Evolutionary conservation across 345 rosid species (phyloP), one percentile per base, ranked within the genome.

Genomic region (Gossypium ekmanianum): DNA sequence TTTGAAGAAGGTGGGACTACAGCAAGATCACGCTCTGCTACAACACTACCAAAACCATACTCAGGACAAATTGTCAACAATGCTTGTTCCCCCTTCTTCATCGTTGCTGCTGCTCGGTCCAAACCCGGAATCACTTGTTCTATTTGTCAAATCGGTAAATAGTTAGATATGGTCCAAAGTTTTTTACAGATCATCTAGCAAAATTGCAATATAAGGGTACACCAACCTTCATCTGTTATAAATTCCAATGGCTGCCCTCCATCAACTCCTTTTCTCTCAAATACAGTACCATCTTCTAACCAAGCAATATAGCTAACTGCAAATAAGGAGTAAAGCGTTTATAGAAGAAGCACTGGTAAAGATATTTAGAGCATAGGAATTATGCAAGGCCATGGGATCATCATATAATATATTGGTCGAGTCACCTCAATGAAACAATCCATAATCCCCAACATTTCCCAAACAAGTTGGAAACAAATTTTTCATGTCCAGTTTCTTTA

Each of bases 11-110:
- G 72, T 2, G 91, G 85, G 66, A 85, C 82, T 10, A 73, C 58
- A 34, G 85, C 84, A 68, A 84, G 86, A 75, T 81, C 86, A 24
- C 70, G 50, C 76, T 79, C 71, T 4, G 73, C 81, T 71, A 82
- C 86, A 51, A 62, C 61, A 45, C 64, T 81, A 72, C 89, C 91
- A 82, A 85, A 88, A 52, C 89, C 91, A 78, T 88, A 84, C 61
- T 84, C 87, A 39, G 78, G 84, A 73, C 73, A 39, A 67, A 88
- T 77, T 3, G 85, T 84, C 74, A 84, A 51, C 34, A 84, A 11
- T 62, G 85, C 88, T 76, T 10, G 52, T 71, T 88, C 91, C 52
- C 86, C 89, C 73, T 79, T 88, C 81, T 81, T 85, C 91, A 88
- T 88, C 1, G 88, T 84, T 71, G 84, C 76, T 65, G 77, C 89